Evolutionary conservation across 805 yeast genomes (phyloP).

Genomic region (Novakomyces olei): DNA sequence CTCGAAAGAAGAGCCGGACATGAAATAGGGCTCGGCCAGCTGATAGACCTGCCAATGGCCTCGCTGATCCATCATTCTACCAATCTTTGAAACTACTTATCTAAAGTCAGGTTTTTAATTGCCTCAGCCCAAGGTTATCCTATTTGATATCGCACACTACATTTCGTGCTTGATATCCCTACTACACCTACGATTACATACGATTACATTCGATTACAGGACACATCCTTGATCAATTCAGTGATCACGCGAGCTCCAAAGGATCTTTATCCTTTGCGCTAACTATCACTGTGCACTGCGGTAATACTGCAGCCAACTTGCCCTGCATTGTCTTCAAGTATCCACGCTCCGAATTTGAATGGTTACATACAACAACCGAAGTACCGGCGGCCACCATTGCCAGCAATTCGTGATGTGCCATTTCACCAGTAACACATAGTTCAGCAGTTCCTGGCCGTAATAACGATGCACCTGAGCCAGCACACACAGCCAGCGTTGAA

Average conservation of each 20-base stretch:
- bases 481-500: conserved; percentile 59
- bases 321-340: conserved; percentile 33
- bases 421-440: conserved; percentile 70
- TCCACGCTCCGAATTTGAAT: conserved; percentile 82
- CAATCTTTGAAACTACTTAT: too few species aligned
- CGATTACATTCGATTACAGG: too few species aligned
- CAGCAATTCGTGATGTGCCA: conserved; percentile 82
- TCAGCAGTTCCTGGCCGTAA: conserved; percentile 35
- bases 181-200: too few species aligned
- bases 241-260: conserved; percentile 16
- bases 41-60: too few species aligned
- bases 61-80: too few species aligned
- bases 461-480: conserved; percentile 80
- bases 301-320: conserved; percentile 27
- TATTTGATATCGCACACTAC: too few species aligned
- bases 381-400: conserved; percentile 47
- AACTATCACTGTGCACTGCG: conserved; percentile 13
- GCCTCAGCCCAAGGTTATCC: too few species aligned
- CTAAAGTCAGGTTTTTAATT: too few species aligned
- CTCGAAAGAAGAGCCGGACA: too few species aligned
- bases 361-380: conserved; percentile 47
- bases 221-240: too few species aligned
- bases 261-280: conserved; percentile 50
- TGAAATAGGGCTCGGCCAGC: too few species aligned
- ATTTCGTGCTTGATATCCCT: too few species aligned